A percentile compares a stretch with the other conserved stretches of the same genome.
These are phyloP conservation scores for Penicillium decumbens DNA, from an alignment of 2,329 filamentous ascomycete species.

Conservation along the genomic window DNA sequence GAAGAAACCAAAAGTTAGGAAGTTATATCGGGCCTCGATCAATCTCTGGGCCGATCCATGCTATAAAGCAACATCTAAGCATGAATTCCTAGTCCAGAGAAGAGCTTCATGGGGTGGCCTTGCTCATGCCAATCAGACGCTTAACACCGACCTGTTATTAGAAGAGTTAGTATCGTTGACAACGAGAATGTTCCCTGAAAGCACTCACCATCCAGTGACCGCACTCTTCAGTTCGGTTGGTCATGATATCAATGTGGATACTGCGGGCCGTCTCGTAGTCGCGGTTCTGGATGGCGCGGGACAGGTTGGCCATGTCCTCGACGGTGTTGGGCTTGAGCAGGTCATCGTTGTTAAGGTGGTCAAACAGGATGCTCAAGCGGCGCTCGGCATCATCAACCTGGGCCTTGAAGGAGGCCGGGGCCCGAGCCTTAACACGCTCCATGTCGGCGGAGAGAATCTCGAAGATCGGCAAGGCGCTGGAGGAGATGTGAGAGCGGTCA, in stretches of 20 bases:
- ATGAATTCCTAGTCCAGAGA: background rate
- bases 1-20: constrained; percentile 11
- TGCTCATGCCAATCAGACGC: constrained; percentile 23
- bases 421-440: constrained; percentile 79
- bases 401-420: constrained; percentile 76
- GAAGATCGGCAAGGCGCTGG: constrained; percentile 69
- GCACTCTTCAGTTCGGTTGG: constrained; percentile 72
- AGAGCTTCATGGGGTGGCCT: constrained; percentile 19
- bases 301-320: constrained; percentile 47
- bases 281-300: constrained; percentile 62
- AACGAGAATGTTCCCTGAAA: background rate
- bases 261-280: constrained; percentile 64
- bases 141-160: constrained; percentile 21
- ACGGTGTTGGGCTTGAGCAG: constrained; percentile 71
- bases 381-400: constrained; percentile 95
- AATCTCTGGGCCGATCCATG: constrained; percentile 5
- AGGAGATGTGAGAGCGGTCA: constrained; percentile 83
- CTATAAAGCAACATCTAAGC: background rate
- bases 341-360: constrained; percentile 94
- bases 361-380: constrained; percentile 86
- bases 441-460: constrained; percentile 79
- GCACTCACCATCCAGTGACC: constrained; percentile 78
- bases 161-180: constrained; percentile 1
- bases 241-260: constrained; percentile 70
- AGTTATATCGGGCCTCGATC: constrained; percentile 6